Evolutionary conservation across 805 yeast genomes (phyloP), one percentile per base, ranked within the genome.

Genomic region (Wickerhamiella azyma): DNA sequence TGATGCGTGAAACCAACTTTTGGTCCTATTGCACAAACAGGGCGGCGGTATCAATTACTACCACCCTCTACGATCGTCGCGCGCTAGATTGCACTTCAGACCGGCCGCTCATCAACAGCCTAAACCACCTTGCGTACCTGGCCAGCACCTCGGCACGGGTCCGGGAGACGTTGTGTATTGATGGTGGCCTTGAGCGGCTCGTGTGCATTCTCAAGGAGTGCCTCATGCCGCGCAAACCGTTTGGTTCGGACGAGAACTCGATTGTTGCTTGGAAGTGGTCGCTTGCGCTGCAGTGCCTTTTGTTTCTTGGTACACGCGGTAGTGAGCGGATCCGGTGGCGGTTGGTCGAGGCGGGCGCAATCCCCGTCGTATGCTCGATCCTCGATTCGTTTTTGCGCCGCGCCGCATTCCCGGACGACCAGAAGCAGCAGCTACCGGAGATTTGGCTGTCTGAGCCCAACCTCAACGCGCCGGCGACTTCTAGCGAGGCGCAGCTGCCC

Each of bases 181-280:
- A 89, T 61, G 97, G 98, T 10, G 97, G 97, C 0, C 66, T 92
- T 36, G 96, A 85, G 59, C 69, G 97, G 44, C 69, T 89, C 45
- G 85, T 89, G 33, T 81, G 81, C 46, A 89, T 89, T 28, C 66
- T 89, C 46, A 83, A 84, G 58, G 94, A 82, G 55, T 88, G 96
- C 58, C 76, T 74, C 51, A 54, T 52, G 30, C 54, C 52, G 37
- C 45, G 47, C 10, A 30, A 39, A 24, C 52, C 43, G 39, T 39
- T 24, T 17, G 19, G 21, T 28, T 28, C 13, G 16, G 32, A 28
- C 19, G 43, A 41, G 21, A 39, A 10, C 24, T 43, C 49, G n/a
- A 47, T 55, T 9, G 51, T 81, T n/a, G 88, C 94, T 0, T 89
- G 96, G 96, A 89, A 89, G 66, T 89, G 98, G 98, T 84, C 94